These are phyloP conservation scores for Delitschia confertaspora DNA, from an alignment of 495 filamentous ascomycete species.

Conservation along the genomic window DNA sequence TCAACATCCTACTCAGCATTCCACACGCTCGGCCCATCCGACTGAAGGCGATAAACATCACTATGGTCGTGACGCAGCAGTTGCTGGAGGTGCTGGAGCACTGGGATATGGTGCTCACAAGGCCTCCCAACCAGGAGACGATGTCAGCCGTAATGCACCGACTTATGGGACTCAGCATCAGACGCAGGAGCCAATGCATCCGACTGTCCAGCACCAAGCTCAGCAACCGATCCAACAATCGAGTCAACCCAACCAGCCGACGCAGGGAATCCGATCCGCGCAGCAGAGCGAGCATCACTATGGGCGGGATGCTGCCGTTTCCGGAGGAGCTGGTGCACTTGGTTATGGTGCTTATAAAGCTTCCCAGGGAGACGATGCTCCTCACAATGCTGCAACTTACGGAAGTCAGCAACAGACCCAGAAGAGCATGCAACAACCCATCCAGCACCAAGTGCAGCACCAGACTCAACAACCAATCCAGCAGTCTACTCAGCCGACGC, in stretches of 20 bases:
- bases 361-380: neutral
- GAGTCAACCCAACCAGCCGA: neutral
- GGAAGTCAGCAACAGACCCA: no score
- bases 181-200: no score
- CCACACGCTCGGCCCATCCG: no score
- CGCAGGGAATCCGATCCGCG: neutral
- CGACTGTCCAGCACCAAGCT: no score
- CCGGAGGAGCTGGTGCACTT: constrained; percentile 16
- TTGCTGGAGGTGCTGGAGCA: constrained; percentile 15
- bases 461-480: neutral
- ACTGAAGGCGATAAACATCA: no score
- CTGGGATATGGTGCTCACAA: constrained; percentile 18
- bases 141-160: no score
- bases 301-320: constrained; percentile 20
- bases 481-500: neutral
- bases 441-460: neutral
- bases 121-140: no score
- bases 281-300: constrained; percentile 27
- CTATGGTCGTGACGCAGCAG: constrained; percentile 25
- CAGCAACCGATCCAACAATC: neutral
- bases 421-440: constrained; percentile 1
- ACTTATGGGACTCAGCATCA: no score
- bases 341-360: constrained; percentile 18
- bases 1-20: no score
- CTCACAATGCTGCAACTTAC: neutral